Base-by-base conservation (phyloP, 805 yeast genomes). In the Ogataea populi-albae region DNA sequence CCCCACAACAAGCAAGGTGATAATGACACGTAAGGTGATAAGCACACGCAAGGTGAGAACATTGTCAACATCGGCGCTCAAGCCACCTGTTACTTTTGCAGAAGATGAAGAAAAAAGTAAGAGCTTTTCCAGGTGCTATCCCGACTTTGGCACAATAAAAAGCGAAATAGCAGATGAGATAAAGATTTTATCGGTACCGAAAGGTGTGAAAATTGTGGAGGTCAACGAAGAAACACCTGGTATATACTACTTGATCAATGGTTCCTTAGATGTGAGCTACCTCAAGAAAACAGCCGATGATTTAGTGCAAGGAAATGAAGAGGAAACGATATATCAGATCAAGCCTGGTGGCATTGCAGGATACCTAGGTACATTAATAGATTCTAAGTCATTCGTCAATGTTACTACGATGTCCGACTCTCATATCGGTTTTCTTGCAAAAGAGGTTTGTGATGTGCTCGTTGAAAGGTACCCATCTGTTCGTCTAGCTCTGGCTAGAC, bases 261-360 rank as follows among this genome's bases (percentile, higher is more conserved):
- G 98, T 2, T 50, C 68, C 4, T 61, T 91, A 23, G 87, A 83
- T 27, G 85, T 87, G 0, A 64, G 68, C 5, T 71, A 71, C 46
- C 54, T 57, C n/a, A 71, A 68, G 30, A 50, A 34, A 35, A 42
- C 46, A 16, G 46, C 50, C 19, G 52, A 43, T 28, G 52, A 45
- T 14, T 17, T 32, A 8, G 26, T 37, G 5, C 33, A 32, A 10
- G 22, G 38, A 23, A 29, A 31, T 17, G 49, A 47, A 20, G 69
- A 67, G 24, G 70, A 67, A 24, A 57, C 60, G 19, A 47, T 86
- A 2, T 81, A 79, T 47, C 71, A 78, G 0, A 79, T 87, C 2
- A 62, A 70, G 11, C 68, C 81, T 2, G 97, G 97, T 5, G 93
- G 93, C 4, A 58, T 91, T 11, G 94, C 91, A 0, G 98, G 98